Conservation (phyloP, 2,329 filamentous ascomycete genomes). For the Fusarium anguioides region DNA sequence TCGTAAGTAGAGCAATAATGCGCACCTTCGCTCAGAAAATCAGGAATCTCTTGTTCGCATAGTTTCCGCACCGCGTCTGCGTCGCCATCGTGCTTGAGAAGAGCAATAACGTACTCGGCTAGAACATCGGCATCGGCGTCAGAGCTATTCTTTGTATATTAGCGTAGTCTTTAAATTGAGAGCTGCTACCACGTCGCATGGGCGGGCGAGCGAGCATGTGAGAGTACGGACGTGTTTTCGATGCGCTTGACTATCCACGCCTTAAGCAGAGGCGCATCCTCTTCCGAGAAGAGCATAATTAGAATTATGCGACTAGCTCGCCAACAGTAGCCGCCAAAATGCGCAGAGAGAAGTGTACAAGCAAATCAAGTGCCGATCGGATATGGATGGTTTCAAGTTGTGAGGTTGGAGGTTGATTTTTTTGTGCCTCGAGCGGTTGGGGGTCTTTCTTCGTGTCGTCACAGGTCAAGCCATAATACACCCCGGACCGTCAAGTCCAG, state of each 20-base stretch:
- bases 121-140: slow-evolving; percentile 85
- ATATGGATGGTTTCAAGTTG: slow-evolving; percentile 11
- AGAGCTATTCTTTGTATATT: slow-evolving; percentile 62
- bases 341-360: background rate
- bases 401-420: slow-evolving; percentile 30
- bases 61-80: slow-evolving; percentile 72
- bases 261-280: slow-evolving; percentile 73
- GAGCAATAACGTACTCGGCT: slow-evolving; percentile 84
- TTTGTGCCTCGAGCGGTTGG: slow-evolving; percentile 23
- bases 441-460: slow-evolving; percentile 30
- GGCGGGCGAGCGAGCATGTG: slow-evolving; percentile 23
- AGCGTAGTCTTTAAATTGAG: slow-evolving; percentile 8
- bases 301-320: slow-evolving; percentile 11
- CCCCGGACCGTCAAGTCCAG: background rate
- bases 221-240: slow-evolving; percentile 73
- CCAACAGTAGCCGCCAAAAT: background rate
- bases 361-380: background rate
- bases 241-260: slow-evolving; percentile 82
- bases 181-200: background rate
- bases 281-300: slow-evolving; percentile 71
- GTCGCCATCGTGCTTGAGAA: slow-evolving; percentile 76
- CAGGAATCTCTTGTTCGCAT: slow-evolving; percentile 77
- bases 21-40: slow-evolving; percentile 76
- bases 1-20: background rate
- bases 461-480: slow-evolving; percentile 15